Percentiles rank a stretch among this genome's conserved stretches.
These are phyloP conservation scores for Apiospora kogelbergensis DNA, from an alignment of 2,329 filamentous ascomycete genomes.

Conservation along the genomic window DNA sequence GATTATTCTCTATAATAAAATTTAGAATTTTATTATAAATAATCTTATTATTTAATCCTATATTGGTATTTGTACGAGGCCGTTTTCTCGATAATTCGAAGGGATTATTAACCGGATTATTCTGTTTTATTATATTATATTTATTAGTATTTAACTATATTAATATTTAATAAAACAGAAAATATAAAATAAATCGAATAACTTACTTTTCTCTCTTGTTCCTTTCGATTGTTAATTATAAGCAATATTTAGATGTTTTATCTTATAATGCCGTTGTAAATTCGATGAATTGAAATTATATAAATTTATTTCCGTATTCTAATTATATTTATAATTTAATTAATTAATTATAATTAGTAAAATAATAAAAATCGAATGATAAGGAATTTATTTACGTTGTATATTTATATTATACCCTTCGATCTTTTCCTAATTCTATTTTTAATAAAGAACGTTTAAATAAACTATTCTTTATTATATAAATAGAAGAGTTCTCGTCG, in stretches of 20 bases:
- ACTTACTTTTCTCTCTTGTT: neutral
- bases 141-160: neutral
- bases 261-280: neutral
- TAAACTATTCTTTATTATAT: neutral
- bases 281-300: neutral
- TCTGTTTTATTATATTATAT: neutral
- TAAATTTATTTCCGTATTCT: neutral
- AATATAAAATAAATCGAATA: neutral
- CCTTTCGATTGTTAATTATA: neutral
- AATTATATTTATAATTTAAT: neutral
- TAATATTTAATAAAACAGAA: neutral
- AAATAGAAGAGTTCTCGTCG: neutral
- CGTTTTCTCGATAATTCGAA: neutral
- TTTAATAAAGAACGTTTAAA: neutral
- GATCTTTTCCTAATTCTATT: neutral
- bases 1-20: neutral
- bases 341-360: neutral
- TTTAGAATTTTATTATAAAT: neutral
- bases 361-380: neutral
- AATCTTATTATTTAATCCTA: neutral
- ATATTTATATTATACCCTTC: neutral
- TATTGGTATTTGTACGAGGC: neutral
- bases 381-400: neutral
- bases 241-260: neutral
- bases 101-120: neutral